phyloP scores from a whole-genome alignment of 768 basidiomycete species.

The Kondoa malvinella region DNA sequence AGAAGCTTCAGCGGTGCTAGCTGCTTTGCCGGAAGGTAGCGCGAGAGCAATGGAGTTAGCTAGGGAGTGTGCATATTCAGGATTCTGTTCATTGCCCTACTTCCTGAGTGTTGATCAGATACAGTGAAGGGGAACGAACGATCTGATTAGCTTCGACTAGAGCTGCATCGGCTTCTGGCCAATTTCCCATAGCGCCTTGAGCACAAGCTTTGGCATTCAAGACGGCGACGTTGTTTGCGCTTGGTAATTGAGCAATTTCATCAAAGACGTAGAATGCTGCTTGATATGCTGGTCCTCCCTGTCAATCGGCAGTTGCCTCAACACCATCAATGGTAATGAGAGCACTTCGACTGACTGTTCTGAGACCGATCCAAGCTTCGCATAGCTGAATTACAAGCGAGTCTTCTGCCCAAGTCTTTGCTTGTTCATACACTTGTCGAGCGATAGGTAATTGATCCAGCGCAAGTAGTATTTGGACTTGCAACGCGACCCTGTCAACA shows the following conservation, averaged over 20 bases:
- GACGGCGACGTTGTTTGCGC: slow-evolving; percentile 22
- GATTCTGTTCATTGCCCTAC: slow-evolving; percentile 14
- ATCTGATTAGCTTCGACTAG: slow-evolving; percentile 22
- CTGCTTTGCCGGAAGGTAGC: slow-evolving; percentile 20
- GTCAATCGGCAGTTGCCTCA: neutral
- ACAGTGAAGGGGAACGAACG: slow-evolving; percentile 13
- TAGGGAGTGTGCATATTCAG: slow-evolving; percentile 22
- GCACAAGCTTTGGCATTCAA: slow-evolving; percentile 19
- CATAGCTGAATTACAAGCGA: slow-evolving; percentile 33
- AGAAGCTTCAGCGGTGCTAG: slow-evolving; percentile 7
- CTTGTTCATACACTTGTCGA: slow-evolving; percentile 30
- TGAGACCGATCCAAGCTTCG: slow-evolving; percentile 34
- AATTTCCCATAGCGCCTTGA: slow-evolving; percentile 22
- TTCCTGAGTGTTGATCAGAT: neutral
- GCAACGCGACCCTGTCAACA: slow-evolving; percentile 29
- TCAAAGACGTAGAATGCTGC: slow-evolving; percentile 28
- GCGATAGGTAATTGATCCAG: slow-evolving; percentile 32
- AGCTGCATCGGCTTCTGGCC: slow-evolving; percentile 24
- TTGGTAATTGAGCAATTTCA: slow-evolving; percentile 25
- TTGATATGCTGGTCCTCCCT: slow-evolving; percentile 22
- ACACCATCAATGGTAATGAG: neutral
- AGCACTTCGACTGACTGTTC: neutral
- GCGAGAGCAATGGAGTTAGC: slow-evolving; percentile 25
- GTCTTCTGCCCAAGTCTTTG: slow-evolving; percentile 33
- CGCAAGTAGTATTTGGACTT: slow-evolving; percentile 32